Base-by-base conservation (phyloP, 495 filamentous ascomycete species). In the Aspergillus diversus region DNA sequence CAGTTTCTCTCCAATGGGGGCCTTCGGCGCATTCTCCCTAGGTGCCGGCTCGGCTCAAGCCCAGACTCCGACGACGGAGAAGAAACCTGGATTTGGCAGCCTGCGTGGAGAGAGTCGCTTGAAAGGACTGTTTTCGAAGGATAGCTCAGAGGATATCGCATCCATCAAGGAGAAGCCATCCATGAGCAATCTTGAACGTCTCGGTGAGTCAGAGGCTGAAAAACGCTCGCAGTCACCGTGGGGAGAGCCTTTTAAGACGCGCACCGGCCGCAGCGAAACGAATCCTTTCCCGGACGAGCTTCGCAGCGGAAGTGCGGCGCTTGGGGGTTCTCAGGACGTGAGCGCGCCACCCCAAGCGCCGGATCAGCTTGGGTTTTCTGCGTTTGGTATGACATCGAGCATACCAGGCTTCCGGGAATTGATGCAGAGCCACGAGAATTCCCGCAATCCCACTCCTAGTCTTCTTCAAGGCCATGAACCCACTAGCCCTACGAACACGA, bases 401-500 rank as follows among this genome's bases (percentile, higher is more conserved):
- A 84, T 92, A 53, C 83, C 84, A 66, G 86, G 82, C 50, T 90
- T 81, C 73, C 90, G 81, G 55, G 88, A 89, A 50, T 74, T 85
- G 66, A 80, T 85, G 71, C 83, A 82, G 62, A 81, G 84, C 58
- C 79, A 84, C 31, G 84, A 89, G 51, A 80, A 79, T 52, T 84
- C 82, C 12, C 79, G 83, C 39, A 84, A 88, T 69, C 80, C 81
- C 65, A 87, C 81, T 67, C 83, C 79, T 49, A 82, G 80, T 55
- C 77, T 82, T 46, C 75, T 80, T 57, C 83, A 83, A 53, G 82
- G 76, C 53, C 80, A 84, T 58, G 90, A 92, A 64, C 88, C 89
- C 7, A 84, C 90, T 63, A 98, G 96, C 69, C 96, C 95, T 39
- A 95, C 94, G 0, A 92, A 97, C 63, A 98, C 95, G 1, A 99